phyloP scores from a whole-genome alignment of 2,329 filamentous ascomycete species.

The Paecilomyces formosus region DNA sequence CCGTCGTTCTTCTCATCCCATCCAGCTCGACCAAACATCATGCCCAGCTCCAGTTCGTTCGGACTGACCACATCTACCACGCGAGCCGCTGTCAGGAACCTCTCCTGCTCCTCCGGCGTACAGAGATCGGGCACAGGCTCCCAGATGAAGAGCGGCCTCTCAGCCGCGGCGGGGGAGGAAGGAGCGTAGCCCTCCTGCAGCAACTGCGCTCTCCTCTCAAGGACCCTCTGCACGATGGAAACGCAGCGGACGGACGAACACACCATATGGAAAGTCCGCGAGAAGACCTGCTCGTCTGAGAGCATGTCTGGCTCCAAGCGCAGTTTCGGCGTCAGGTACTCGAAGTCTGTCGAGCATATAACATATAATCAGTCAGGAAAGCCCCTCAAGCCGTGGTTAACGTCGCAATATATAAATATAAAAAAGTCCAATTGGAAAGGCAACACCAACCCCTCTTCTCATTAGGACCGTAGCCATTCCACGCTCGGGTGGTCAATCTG shows the following conservation, averaged over 20 bases:
- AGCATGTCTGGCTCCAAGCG: slow-evolving; percentile 70
- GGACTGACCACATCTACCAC: slow-evolving; percentile 60
- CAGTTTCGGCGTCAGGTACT: slow-evolving; percentile 79
- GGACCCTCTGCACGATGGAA: slow-evolving; percentile 65
- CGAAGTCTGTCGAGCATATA: slow-evolving; percentile 55
- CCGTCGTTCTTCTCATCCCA: slow-evolving; percentile 22
- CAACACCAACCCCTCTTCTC: slow-evolving; percentile 49
- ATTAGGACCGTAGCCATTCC: slow-evolving; percentile 77
- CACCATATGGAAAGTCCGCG: slow-evolving; percentile 79
- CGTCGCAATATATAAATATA: neutral
- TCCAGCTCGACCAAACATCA: slow-evolving; percentile 61
- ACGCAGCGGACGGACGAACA: slow-evolving; percentile 73
- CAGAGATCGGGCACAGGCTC: slow-evolving; percentile 91
- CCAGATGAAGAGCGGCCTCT: slow-evolving; percentile 76
- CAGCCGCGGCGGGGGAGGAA: slow-evolving; percentile 25
- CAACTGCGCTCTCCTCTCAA: slow-evolving; percentile 41
- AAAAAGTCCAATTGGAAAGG: neutral
- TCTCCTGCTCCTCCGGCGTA: slow-evolving; percentile 54
- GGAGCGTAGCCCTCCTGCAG: slow-evolving; percentile 17
- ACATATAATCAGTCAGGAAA: slow-evolving; percentile 1
- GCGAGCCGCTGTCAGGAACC: slow-evolving; percentile 46
- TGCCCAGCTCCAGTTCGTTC: slow-evolving; percentile 82
- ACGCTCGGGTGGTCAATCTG: slow-evolving; percentile 77
- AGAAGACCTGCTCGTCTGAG: slow-evolving; percentile 56
- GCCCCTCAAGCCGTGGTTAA: neutral